Evolutionary conservation across 257 asterid species (phyloP), one percentile per base, ranked within the genome.

Genomic region (Solanum habrochaites): DNA sequence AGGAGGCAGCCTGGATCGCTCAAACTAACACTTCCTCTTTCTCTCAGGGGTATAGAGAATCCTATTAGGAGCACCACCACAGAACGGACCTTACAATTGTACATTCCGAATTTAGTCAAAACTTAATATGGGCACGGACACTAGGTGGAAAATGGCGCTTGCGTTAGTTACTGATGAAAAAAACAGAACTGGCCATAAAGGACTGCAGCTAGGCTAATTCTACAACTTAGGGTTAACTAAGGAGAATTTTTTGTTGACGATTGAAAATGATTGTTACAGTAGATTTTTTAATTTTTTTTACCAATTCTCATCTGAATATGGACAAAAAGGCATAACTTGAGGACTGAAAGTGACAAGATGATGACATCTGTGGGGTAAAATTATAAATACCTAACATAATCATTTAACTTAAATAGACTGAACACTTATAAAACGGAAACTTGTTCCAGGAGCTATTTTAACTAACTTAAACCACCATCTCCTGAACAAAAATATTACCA

Each of bases 1-100:
- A 64, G 14, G 40, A 43, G 9, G 64, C 49, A 45, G 40, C n/a
- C 40, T 25, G 40, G 64, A 78, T 78, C 10, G 64, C 69, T 47
- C 67, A 47, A 45, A 27, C 35, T 42, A 11, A 29, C 43, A 29
- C 43, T 16, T 47, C 8, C 69, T 47, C 27, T 49, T 49, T 18
- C 29, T 56, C 5, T 56, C 12, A 0, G 3, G 0, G 1, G 5
- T 32, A 32, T 32, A 32, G 4, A 56, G 21, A 56, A 56, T 56
- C 25, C 5, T 56, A 8, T 56, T 56, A 1, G 11, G 25, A 56
- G 25, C 25, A 8, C 5, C 25, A 80, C 15, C 11, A 14, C 40
- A 45, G 0, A 56, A 56, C 0, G 0, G 11, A 11, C 3, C 58
- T 2, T 49, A 2, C 8, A 6, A 14, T 14, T 14, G 21, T 7